Percentiles rank a stretch among this genome's conserved stretches.
Evolutionary conservation across 495 filamentous ascomycete genomes (phyloP).

Genomic region (Niebla homalea): DNA sequence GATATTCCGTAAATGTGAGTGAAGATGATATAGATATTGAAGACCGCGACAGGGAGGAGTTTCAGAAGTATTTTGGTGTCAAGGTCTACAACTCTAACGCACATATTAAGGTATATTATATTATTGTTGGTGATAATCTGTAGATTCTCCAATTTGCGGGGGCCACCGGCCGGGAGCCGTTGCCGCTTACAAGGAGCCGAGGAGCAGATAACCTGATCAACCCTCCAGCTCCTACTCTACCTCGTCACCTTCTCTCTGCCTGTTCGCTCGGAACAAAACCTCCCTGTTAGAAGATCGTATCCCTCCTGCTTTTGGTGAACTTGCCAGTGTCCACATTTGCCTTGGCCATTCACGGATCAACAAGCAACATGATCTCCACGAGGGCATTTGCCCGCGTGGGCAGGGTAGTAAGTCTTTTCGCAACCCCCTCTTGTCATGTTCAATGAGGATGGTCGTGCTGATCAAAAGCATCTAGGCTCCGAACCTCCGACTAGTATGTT

Average conservation of each 20-base stretch:
- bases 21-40: too few relatives aligned
- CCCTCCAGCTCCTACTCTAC: neutral
- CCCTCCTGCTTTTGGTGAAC: neutral
- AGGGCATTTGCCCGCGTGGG: constrained; percentile 40
- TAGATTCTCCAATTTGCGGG: too few relatives aligned
- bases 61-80: too few relatives aligned
- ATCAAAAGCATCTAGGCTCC: constrained; percentile 24
- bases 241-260: neutral
- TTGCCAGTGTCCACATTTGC: neutral
- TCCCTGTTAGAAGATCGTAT: too few relatives aligned
- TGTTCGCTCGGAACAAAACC: too few relatives aligned
- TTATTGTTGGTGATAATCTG: too few relatives aligned
- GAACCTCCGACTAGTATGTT: constrained; percentile 43
- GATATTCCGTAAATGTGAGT: too few relatives aligned
- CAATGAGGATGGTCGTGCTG: constrained; percentile 1
- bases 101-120: too few relatives aligned
- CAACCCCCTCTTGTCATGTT: constrained; percentile 2
- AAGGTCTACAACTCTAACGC: too few relatives aligned
- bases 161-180: too few relatives aligned
- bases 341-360: neutral
- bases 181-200: too few relatives aligned
- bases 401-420: constrained; percentile 38
- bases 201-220: neutral
- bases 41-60: too few relatives aligned
- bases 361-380: constrained; percentile 39